Percentiles rank a stretch among this genome's conserved stretches.
These are phyloP conservation scores for Apostasia ramifera DNA, from an alignment of 106 monocot species.

Conservation along the genomic window DNA sequence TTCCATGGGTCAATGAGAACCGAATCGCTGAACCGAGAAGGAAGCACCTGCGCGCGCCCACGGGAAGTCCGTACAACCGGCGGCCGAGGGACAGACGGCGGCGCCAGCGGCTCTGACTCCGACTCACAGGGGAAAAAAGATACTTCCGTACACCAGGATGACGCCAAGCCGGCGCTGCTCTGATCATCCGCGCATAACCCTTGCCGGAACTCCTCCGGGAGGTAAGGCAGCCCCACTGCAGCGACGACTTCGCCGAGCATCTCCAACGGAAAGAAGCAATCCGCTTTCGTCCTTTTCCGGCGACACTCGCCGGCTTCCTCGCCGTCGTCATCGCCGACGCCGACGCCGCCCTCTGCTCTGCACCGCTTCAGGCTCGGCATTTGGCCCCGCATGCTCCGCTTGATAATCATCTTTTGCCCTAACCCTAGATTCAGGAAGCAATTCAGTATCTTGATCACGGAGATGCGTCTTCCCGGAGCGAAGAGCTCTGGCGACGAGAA, in stretches of 20 bases:
- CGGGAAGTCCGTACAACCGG: conserved; percentile 43
- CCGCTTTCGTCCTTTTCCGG: conserved; percentile 24
- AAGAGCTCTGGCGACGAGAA: neutral
- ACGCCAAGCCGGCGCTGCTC: conserved; percentile 10
- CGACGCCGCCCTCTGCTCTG: conserved; percentile 13
- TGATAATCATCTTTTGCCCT: conserved; percentile 35
- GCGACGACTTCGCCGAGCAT: conserved; percentile 20
- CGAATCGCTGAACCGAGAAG: conserved; percentile 63
- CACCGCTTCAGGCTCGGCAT: conserved; percentile 52
- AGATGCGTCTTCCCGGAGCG: neutral
- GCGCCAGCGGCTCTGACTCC: conserved; percentile 8
- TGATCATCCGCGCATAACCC: neutral
- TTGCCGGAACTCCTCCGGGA: conserved; percentile 9
- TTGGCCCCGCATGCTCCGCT: conserved; percentile 31
- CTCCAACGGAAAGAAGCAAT: conserved; percentile 21
- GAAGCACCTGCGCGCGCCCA: conserved; percentile 37
- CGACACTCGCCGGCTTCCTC: conserved; percentile 2
- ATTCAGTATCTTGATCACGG: neutral
- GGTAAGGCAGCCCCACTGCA: conserved; percentile 9
- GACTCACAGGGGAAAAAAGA: conserved; percentile 15
- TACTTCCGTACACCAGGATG: conserved; percentile 19
- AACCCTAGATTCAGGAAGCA: conserved; percentile 6
- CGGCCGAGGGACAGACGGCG: conserved; percentile 7
- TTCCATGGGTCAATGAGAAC: conserved; percentile 59
- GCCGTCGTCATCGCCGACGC: neutral